A percentile compares a stretch with the other conserved stretches of the same genome.
Evolutionary conservation across 2,329 filamentous ascomycete species (phyloP).

Genomic region (Xylariaceae sp.): DNA sequence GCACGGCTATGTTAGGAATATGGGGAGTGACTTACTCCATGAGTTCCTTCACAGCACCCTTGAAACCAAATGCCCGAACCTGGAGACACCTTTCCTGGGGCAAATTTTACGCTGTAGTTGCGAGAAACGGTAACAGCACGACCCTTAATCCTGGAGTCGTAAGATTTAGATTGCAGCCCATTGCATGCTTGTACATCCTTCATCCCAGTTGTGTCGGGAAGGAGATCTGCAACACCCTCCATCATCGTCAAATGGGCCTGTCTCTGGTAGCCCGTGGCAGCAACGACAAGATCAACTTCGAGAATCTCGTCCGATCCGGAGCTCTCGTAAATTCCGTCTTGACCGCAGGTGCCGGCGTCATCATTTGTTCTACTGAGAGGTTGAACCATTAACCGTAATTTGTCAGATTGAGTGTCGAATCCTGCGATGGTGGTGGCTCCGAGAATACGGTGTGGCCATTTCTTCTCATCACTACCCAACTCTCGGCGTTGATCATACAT

Average conservation of each 20-base stretch:
- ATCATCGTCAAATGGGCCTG: constrained; percentile 82
- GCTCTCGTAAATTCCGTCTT: constrained; percentile 30
- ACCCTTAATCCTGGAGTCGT: constrained; percentile 57
- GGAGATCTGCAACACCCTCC: constrained; percentile 66
- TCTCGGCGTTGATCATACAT: constrained; percentile 85
- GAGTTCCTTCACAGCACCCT: constrained; percentile 90
- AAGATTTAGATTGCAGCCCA: constrained; percentile 20
- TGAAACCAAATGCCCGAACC: constrained; percentile 89
- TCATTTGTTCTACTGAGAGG: constrained; percentile 46
- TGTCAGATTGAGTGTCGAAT: constrained; percentile 59
- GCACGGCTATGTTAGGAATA: neutral
- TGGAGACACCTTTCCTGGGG: constrained; percentile 68
- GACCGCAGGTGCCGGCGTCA: neutral
- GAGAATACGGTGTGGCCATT: constrained; percentile 85
- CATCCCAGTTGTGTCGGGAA: constrained; percentile 54
- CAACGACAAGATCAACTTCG: constrained; percentile 80
- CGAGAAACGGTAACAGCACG: constrained; percentile 60
- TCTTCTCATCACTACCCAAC: constrained; percentile 68
- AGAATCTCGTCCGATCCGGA: constrained; percentile 60
- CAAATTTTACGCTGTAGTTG: constrained; percentile 80
- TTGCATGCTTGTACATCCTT: constrained; percentile 22
- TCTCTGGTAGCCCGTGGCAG: constrained; percentile 85
- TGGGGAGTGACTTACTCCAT: constrained; percentile 71
- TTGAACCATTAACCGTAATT: constrained; percentile 65
- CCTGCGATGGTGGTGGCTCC: constrained; percentile 69